phyloP scores from a whole-genome alignment of 345 rosid genomes.

The Melaleuca alternifolia region DNA sequence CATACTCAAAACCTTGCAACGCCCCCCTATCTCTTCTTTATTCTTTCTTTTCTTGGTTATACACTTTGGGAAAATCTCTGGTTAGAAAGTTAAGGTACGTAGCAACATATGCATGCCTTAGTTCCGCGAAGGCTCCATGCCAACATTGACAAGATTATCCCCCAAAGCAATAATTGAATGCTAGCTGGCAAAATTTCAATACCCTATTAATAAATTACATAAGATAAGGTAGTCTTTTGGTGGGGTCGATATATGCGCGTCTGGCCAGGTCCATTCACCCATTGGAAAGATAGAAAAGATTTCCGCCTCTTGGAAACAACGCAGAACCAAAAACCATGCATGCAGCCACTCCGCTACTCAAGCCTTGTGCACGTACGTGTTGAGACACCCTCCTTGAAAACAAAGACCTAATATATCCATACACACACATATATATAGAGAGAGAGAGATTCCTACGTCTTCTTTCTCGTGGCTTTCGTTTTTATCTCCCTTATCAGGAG shows the following conservation, averaged over 20 bases:
- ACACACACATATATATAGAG: no score
- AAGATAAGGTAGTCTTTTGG: neutral
- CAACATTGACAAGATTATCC: neutral
- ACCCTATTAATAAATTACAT: neutral
- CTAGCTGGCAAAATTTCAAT: neutral
- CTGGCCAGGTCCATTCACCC: neutral
- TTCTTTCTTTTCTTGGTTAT: neutral
- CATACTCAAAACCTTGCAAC: neutral
- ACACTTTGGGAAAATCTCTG: neutral
- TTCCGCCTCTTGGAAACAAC: neutral
- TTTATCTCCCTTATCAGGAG: neutral
- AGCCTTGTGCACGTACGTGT: neutral
- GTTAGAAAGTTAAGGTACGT: neutral
- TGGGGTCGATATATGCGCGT: neutral
- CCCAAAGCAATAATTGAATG: neutral
- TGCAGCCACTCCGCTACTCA: neutral
- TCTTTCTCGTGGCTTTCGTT: neutral
- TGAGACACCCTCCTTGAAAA: neutral
- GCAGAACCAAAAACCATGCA: neutral
- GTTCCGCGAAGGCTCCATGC: neutral
- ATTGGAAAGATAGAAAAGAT: neutral
- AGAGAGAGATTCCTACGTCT: neutral
- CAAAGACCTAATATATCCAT: neutral
- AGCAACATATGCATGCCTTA: neutral
- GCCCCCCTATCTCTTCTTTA: neutral